Conservation (phyloP, 129 eudicot genomes). For the Flaveria bidentis region DNA sequence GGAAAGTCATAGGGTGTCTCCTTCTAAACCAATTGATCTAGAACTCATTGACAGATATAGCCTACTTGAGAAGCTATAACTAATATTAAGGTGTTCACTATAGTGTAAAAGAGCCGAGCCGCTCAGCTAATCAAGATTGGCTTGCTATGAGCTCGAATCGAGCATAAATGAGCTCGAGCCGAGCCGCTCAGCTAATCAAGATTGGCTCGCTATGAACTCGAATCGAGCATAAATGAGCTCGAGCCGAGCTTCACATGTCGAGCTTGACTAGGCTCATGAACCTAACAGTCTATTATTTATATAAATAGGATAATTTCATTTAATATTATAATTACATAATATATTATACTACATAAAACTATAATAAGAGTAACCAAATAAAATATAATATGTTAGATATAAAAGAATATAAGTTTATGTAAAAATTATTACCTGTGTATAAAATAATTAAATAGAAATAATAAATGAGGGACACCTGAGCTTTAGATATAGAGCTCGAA, state of each 20-base stretch:
- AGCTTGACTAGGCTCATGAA: background rate
- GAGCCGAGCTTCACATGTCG: background rate
- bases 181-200: background rate
- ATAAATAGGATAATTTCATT: background rate
- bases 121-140: background rate
- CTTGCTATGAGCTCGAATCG: background rate
- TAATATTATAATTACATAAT: background rate
- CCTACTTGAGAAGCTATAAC: background rate
- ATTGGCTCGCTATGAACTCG: background rate
- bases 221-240: too few relatives aligned
- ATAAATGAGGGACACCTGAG: too few relatives aligned
- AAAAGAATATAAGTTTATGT: too few relatives aligned
- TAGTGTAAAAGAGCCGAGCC: background rate
- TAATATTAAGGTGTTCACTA: background rate
- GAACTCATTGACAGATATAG: too few relatives aligned
- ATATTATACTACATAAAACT: background rate
- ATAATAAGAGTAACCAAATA: background rate
- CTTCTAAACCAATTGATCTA: too few relatives aligned
- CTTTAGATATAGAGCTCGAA: too few relatives aligned
- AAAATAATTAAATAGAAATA: too few relatives aligned
- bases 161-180: background rate
- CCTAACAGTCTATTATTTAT: background rate
- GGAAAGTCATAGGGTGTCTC: too few relatives aligned
- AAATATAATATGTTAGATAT: background rate
- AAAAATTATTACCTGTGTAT: too few relatives aligned